Conservation (phyloP, 2,329 filamentous ascomycete genomes). For the Pestalotiopsis sp. region DNA sequence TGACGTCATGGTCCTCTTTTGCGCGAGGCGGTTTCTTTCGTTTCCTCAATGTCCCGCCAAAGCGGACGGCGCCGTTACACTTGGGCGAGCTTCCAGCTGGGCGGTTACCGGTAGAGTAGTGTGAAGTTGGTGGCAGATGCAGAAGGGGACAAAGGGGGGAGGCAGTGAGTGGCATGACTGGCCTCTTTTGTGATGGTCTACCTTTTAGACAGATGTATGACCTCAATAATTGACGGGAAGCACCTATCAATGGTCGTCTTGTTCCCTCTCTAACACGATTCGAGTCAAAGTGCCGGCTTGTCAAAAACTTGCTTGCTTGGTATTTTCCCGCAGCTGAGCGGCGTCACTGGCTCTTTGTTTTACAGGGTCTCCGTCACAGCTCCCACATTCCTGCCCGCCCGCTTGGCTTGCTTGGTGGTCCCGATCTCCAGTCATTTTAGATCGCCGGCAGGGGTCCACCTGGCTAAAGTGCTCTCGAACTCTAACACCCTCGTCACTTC, state of each 20-base stretch:
- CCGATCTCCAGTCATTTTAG: not conserved
- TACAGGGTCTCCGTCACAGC: not conserved
- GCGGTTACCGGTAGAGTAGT: not conserved
- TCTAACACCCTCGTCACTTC: not conserved
- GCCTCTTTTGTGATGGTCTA: not conserved
- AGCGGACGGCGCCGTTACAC: not conserved
- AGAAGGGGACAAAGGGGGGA: not conserved
- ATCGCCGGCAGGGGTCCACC: not conserved
- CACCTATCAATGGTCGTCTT: not conserved
- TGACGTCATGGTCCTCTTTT: not conserved
- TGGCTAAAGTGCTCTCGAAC: not conserved
- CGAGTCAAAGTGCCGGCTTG: not conserved
- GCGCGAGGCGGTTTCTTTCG: not conserved
- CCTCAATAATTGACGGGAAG: not conserved
- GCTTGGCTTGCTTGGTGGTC: not conserved
- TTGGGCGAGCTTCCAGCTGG: not conserved
- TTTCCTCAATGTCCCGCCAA: not conserved
- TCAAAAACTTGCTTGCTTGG: not conserved
- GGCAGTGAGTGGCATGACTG: not conserved
- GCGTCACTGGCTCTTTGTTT: not conserved
- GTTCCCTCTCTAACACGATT: not conserved
- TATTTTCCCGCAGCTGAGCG: not conserved
- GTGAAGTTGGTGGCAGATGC: not conserved
- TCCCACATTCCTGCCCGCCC: not conserved
- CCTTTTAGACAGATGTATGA: not conserved